Conservation (phyloP, 164 flowering plant genomes). For the Sextonia rubra region DNA sequence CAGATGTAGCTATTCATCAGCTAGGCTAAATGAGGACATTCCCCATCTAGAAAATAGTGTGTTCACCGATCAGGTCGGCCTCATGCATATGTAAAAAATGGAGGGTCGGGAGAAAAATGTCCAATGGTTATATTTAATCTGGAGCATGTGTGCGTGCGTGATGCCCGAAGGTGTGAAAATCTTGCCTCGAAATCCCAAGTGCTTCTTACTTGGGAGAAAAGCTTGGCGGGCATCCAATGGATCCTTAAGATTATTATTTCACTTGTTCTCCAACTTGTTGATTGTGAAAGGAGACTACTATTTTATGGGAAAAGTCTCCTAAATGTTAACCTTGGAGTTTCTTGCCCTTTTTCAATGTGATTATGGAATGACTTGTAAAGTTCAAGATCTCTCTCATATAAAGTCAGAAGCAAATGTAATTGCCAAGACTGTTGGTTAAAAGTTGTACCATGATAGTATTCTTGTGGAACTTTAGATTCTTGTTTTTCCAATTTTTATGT, state of each 20-base stretch:
- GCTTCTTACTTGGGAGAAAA: background rate
- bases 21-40: too few relatives aligned
- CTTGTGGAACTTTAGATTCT: background rate
- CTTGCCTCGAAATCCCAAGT: background rate
- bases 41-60: too few relatives aligned
- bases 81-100: background rate
- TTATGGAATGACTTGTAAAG: background rate
- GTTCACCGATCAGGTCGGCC: background rate
- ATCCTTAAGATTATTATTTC: background rate
- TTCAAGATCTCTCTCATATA: background rate
- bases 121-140: background rate
- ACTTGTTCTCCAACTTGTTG: background rate
- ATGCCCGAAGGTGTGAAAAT: too few relatives aligned
- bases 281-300: background rate
- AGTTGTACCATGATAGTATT: background rate
- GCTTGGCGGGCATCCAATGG: background rate
- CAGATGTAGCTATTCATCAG: too few relatives aligned
- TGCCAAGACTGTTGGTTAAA: background rate
- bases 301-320: background rate
- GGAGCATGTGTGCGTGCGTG: background rate
- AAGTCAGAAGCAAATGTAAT: background rate
- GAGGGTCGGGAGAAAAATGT: background rate
- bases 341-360: background rate
- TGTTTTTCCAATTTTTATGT: background rate
- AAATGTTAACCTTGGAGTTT: background rate